Evolutionary conservation across 2,329 filamentous ascomycete species (phyloP), one percentile per base, ranked within the genome.

Genomic region (Xenoacremonium recifei): DNA sequence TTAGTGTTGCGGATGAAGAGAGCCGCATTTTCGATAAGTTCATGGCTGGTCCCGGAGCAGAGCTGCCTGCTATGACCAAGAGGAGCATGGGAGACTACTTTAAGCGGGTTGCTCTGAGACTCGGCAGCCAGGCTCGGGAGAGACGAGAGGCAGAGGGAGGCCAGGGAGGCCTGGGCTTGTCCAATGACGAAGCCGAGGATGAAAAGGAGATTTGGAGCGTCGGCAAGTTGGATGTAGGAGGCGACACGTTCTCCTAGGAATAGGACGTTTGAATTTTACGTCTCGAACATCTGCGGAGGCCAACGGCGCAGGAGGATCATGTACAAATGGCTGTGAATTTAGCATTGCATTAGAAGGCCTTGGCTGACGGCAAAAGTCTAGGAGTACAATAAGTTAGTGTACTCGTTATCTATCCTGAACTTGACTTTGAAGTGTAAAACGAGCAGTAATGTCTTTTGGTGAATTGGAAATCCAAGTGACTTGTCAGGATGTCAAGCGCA

Each of bases 1-100:
- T 99, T 71, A 83, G 81, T 32, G 91, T 97, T 2, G 89, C 91
- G 1, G 89, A 96, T 33, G 85, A 91, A 49, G 93, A 96, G 61
- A 77, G 75, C 45, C 84, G 80, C 49, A 82, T 96, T 16, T 97
- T 96, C 63, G 91, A 96, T 56, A 91, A 91, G 68, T 97, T 90
- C 67, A 84, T 96, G 72, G 74, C 79, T 9, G 82, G 83, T 0
- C 75, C 84, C 2, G 80, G 79, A 5, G 78, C 79, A 37, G 79
- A 81, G 3, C 67, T 96, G 45, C 75, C 83, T 7, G 68, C 87
- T 1, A 85, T 80, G 30, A 82, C 82, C 15, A 93, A 95, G 76
- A 79, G 92, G 54, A 90, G 85, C 64, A 96, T 99, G 86, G 79
- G 84, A 45, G 93, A 99, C 65, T 99, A 99, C 70, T 97, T 97